phyloP scores from a whole-genome alignment of 805 yeast species.

The Pichia occidentalis region DNA sequence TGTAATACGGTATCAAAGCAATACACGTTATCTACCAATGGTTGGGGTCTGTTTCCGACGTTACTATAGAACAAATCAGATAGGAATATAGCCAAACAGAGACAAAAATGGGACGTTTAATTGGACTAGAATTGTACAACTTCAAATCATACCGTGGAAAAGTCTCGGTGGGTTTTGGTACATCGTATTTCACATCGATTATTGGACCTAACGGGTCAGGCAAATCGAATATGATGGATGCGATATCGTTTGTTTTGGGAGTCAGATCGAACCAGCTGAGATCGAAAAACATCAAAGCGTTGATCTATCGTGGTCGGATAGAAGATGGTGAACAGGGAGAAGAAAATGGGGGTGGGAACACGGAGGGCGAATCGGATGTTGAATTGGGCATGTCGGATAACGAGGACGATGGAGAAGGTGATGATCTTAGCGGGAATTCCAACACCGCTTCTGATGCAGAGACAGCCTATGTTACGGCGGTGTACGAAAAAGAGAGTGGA shows the following conservation, averaged over 20 bases:
- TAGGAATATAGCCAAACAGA: no score
- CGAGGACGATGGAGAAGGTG: conserved; percentile 18
- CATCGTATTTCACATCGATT: conserved; percentile 70
- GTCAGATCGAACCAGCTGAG: conserved; percentile 69
- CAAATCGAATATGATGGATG: conserved; percentile 94
- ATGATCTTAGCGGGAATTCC: conserved; percentile 20
- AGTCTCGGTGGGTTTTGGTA: conserved; percentile 74
- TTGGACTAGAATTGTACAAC: conserved; percentile 72
- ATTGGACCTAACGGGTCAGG: conserved; percentile 99
- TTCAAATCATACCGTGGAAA: conserved; percentile 88
- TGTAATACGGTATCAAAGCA: no score
- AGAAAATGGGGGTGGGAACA: conserved; percentile 20
- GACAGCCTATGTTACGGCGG: conserved; percentile 70
- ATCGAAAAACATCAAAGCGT: conserved; percentile 63
- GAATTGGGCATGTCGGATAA: conserved; percentile 38
- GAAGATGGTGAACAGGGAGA: conserved; percentile 24
- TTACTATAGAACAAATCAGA: no score
- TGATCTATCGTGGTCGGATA: conserved; percentile 70
- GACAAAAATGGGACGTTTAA: conserved; percentile 71
- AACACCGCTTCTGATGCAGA: conserved; percentile 51
- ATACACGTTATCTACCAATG: no score
- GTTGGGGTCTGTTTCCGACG: no score
- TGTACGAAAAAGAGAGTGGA: conserved; percentile 60
- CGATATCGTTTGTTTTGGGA: conserved; percentile 89
- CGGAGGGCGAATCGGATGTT: conserved; percentile 45